Evolutionary conservation across 2,329 filamentous ascomycete genomes (phyloP).

Genomic region (Trichophyton rubrum): DNA sequence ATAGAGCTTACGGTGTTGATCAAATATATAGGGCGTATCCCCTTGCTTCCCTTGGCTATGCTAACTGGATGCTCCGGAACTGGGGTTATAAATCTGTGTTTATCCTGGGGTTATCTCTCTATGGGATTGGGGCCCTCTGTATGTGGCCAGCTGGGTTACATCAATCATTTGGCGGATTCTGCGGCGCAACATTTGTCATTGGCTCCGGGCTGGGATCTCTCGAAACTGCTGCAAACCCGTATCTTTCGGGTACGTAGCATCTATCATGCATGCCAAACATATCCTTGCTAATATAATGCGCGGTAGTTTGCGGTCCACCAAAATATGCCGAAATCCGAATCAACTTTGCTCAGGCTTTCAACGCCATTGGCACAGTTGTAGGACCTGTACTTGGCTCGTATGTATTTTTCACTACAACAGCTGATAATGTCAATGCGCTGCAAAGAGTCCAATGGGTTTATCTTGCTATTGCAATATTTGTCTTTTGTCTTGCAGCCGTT

Average conservation of each 20-base stretch:
- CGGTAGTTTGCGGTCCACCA: slow-evolving; percentile 56
- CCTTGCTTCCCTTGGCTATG: slow-evolving; percentile 41
- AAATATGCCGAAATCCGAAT: slow-evolving; percentile 63
- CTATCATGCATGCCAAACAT: background rate
- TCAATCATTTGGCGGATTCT: slow-evolving; percentile 62
- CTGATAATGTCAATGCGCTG: slow-evolving; percentile 45
- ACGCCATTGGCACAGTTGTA: slow-evolving; percentile 61
- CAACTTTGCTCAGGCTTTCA: slow-evolving; percentile 65
- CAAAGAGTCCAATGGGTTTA: slow-evolving; percentile 68
- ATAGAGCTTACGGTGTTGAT: background rate
- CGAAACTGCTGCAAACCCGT: slow-evolving; percentile 68
- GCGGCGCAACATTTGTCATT: slow-evolving; percentile 57
- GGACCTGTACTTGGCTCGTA: slow-evolving; percentile 61
- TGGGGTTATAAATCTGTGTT: slow-evolving; percentile 73
- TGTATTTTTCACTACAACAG: slow-evolving; percentile 57
- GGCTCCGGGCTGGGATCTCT: slow-evolving; percentile 61
- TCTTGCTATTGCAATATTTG: slow-evolving; percentile 63
- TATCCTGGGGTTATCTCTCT: slow-evolving; percentile 58
- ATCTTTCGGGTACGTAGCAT: slow-evolving; percentile 43
- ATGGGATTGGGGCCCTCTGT: slow-evolving; percentile 62
- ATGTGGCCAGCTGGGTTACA: slow-evolving; percentile 74
- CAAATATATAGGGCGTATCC: slow-evolving; percentile 35
- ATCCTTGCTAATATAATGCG: background rate
- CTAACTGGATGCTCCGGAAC: slow-evolving; percentile 51
- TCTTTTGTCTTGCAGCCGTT: slow-evolving; percentile 51